phyloP scores from a whole-genome alignment of 2,329 filamentous ascomycete genomes.

The Dendryphion nanum region DNA sequence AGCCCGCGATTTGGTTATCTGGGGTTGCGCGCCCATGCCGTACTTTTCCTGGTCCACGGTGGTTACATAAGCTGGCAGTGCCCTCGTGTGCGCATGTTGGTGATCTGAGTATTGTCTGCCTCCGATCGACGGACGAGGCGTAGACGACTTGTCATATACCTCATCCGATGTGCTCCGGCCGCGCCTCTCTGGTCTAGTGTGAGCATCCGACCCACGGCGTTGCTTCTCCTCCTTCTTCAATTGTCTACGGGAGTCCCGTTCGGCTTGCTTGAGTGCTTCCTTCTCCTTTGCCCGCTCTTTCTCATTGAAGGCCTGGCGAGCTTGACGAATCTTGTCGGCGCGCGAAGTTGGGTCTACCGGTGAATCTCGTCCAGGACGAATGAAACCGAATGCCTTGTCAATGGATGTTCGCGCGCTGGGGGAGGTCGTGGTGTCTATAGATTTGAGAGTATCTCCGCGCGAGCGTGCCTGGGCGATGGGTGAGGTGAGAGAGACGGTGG shows the following conservation, averaged over 20 bases:
- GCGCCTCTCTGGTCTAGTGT: conserved; percentile 27
- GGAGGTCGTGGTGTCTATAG: conserved; percentile 49
- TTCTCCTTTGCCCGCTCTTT: conserved; percentile 58
- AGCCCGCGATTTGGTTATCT: conserved; percentile 31
- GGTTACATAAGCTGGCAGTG: conserved; percentile 32
- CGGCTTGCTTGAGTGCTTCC: conserved; percentile 47
- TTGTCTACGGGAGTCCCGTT: conserved; percentile 46
- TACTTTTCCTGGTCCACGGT: conserved; percentile 31
- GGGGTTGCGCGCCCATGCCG: conserved; percentile 7
- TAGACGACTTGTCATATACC: conserved; percentile 26
- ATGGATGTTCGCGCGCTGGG: conserved; percentile 56
- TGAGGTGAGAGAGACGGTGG: conserved; percentile 51
- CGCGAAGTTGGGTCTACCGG: conserved; percentile 52
- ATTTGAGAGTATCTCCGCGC: conserved; percentile 50
- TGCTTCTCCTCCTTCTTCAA: conserved; percentile 44
- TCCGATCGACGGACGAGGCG: conserved; percentile 27
- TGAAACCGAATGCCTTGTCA: conserved; percentile 54
- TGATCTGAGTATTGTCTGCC: conserved; percentile 40
- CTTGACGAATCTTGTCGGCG: conserved; percentile 56
- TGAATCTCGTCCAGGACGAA: conserved; percentile 50
- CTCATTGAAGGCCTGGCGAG: conserved; percentile 57
- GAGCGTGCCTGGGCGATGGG: conserved; percentile 43
- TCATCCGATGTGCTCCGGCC: conserved; percentile 30
- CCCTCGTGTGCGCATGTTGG: conserved; percentile 33
- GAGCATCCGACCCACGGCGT: conserved; percentile 41